phyloP scores from a whole-genome alignment of 441 rosid species.

The Corymbia calophylla region DNA sequence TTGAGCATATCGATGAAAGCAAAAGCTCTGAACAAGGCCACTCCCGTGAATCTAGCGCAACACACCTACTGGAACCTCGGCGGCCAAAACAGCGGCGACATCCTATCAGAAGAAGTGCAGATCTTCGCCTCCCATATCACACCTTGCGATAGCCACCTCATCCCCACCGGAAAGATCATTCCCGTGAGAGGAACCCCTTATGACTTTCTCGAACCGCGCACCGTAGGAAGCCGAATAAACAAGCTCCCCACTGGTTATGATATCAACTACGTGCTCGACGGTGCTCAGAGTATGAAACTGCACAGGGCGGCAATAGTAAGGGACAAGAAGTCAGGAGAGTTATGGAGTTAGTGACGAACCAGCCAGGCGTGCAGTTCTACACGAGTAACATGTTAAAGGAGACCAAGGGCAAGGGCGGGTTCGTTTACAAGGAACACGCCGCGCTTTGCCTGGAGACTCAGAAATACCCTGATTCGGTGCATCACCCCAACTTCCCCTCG shows the following conservation, averaged over 20 bases:
- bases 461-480: slow-evolving; percentile 63
- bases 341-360: slow-evolving; percentile 56
- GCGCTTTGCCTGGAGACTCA: slow-evolving; percentile 82
- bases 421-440: slow-evolving; percentile 44
- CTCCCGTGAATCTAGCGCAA: slow-evolving; percentile 78
- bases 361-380: slow-evolving; percentile 78
- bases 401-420: slow-evolving; percentile 64
- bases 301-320: slow-evolving; percentile 46
- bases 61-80: slow-evolving; percentile 90
- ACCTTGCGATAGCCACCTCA: slow-evolving; percentile 42
- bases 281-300: slow-evolving; percentile 9
- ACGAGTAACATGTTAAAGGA: slow-evolving; percentile 44
- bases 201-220: slow-evolving; percentile 48
- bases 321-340: slow-evolving; percentile 49
- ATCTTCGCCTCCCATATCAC: slow-evolving; percentile 55
- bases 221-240: slow-evolving; percentile 40
- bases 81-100: slow-evolving; percentile 59
- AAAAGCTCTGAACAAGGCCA: slow-evolving; percentile 47
- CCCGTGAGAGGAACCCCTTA: slow-evolving; percentile 73
- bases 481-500: slow-evolving; percentile 66
- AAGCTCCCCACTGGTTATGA: slow-evolving; percentile 63
- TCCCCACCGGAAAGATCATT: slow-evolving; percentile 60
- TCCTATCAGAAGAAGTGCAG: slow-evolving; percentile 52
- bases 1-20: slow-evolving; percentile 57
- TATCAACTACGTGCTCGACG: slow-evolving; percentile 64